Evolutionary conservation across 345 rosid genomes (phyloP).

Genomic region (Aurinia saxatilis): DNA sequence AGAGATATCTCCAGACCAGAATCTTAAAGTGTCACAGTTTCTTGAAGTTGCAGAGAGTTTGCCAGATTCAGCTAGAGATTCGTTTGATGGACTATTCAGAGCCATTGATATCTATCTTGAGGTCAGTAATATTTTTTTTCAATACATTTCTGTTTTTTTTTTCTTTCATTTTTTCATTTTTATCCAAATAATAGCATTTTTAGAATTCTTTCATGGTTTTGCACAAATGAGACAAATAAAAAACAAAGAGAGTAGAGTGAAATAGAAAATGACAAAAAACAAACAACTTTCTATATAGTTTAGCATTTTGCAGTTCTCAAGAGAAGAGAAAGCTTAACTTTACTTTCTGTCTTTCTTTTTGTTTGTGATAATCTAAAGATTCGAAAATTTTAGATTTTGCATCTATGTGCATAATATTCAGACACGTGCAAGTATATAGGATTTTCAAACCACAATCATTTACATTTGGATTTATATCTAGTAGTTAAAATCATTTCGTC

Average conservation of each 20-base stretch:
- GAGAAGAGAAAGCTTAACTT: constrained; percentile 13
- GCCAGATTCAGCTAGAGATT: constrained; percentile 67
- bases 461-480: not conserved
- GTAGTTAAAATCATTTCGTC: not conserved
- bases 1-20: constrained; percentile 76
- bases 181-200: constrained; percentile 8
- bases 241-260: constrained; percentile 11
- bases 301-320: constrained; percentile 20
- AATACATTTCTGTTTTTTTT: not conserved
- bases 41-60: constrained; percentile 64
- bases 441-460: constrained; percentile 16
- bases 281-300: constrained; percentile 8
- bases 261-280: constrained; percentile 25
- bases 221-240: not conserved
- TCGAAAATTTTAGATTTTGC: constrained; percentile 15
- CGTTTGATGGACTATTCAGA: constrained; percentile 73
- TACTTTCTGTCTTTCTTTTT: constrained; percentile 12
- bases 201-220: too few relatives aligned
- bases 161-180: not conserved
- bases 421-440: constrained; percentile 1
- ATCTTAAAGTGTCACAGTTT: constrained; percentile 52
- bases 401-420: not conserved
- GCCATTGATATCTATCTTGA: constrained; percentile 73
- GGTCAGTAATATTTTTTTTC: constrained; percentile 35
- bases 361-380: constrained; percentile 16